Percentiles rank a stretch among this genome's conserved stretches.
Conservation (phyloP, 371 early-diverging fungal species). For the Batkoa obscura region DNA sequence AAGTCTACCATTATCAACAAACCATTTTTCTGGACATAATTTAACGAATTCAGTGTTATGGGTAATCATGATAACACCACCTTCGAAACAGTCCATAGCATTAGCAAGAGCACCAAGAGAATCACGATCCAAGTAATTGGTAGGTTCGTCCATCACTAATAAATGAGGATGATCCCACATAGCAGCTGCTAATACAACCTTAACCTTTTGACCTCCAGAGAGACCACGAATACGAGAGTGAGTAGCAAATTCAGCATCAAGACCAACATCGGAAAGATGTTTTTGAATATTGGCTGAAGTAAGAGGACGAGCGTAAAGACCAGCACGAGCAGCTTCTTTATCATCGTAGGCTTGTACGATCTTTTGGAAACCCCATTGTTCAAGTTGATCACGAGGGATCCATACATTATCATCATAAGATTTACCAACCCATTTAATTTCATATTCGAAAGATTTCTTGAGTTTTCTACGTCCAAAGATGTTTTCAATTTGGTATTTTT, state of each 20-base stretch:
- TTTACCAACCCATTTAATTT: conserved; percentile 35
- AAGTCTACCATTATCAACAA: conserved; percentile 45
- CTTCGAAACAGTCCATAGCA: conserved; percentile 44
- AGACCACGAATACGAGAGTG: conserved; percentile 70
- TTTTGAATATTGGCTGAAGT: conserved; percentile 44
- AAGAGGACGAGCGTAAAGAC: conserved; percentile 37
- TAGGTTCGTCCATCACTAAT: conserved; percentile 78
- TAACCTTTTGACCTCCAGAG: conserved; percentile 83
- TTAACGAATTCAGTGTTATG: conserved; percentile 56
- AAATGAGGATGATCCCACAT: conserved; percentile 76
- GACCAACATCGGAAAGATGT: conserved; percentile 45
- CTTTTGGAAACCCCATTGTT: conserved; percentile 43
- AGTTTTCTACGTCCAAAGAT: conserved; percentile 43
- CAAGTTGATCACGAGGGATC: conserved; percentile 48
- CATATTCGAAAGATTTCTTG: conserved; percentile 46
- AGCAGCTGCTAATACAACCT: conserved; percentile 68
- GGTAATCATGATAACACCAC: conserved; percentile 57
- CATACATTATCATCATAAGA: conserved; percentile 43
- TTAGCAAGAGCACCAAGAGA: conserved; percentile 48
- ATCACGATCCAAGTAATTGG: conserved; percentile 64
- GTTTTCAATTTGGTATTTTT: conserved; percentile 36
- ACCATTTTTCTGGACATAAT: conserved; percentile 50
- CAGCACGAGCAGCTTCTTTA: conserved; percentile 37
- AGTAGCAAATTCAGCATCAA: conserved; percentile 50
- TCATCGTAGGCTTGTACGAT: conserved; percentile 41